Percentiles rank a stretch among this genome's conserved stretches.
phyloP scores from a whole-genome alignment of 352 stramenopile species.

The Poterioochromonas sp. region DNA sequence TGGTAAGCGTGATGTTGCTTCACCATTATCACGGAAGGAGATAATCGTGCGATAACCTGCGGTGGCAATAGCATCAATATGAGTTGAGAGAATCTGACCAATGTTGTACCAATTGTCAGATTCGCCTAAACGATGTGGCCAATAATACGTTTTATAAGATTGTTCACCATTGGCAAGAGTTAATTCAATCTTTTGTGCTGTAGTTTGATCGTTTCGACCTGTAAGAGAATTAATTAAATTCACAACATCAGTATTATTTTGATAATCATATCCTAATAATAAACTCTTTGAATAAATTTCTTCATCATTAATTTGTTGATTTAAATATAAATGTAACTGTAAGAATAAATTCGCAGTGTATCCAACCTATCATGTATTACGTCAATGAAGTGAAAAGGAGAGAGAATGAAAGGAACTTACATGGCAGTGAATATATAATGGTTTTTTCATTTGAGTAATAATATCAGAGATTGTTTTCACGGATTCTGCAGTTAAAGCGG shows the following conservation, averaged over 20 bases:
- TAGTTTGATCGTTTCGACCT: neutral
- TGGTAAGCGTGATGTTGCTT: neutral
- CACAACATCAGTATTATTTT: constrained; percentile 12
- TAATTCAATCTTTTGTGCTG: neutral
- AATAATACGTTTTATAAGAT: constrained; percentile 27
- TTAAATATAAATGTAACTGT: constrained; percentile 30
- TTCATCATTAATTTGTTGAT: neutral
- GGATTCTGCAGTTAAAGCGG: constrained; percentile 8
- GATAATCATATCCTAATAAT: neutral
- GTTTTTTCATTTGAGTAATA: neutral
- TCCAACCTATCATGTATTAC: constrained; percentile 4
- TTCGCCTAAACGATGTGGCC: constrained; percentile 10
- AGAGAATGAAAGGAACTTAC: neutral
- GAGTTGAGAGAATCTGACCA: constrained; percentile 24
- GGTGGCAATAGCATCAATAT: neutral
- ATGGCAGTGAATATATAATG: constrained; percentile 23
- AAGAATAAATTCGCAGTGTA: constrained; percentile 8
- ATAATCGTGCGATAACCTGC: constrained; percentile 21
- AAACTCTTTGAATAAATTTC: constrained; percentile 19
- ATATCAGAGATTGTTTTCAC: neutral
- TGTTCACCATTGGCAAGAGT: constrained; percentile 17
- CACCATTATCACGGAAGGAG: constrained; percentile 11
- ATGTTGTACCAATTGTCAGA: constrained; percentile 27
- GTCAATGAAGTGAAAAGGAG: neutral
- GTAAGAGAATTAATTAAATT: neutral